Evolutionary conservation across 2,329 filamentous ascomycete species (phyloP).

Genomic region (Dendryphion nanum): DNA sequence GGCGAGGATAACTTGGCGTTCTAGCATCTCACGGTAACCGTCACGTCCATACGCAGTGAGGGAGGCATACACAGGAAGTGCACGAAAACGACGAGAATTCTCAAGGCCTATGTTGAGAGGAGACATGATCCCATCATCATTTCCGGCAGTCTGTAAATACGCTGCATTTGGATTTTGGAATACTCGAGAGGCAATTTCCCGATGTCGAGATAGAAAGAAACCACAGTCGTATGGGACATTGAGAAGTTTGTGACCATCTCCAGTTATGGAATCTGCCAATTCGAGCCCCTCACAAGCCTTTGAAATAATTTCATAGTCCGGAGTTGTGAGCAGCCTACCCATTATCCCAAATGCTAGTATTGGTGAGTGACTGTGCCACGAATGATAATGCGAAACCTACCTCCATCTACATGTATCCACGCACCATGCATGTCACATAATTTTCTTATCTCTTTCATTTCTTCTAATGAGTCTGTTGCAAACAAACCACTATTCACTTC

Average conservation of each 20-base stretch:
- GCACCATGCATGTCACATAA: conserved; percentile 72
- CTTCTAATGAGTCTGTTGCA: conserved; percentile 57
- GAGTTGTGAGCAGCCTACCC: conserved; percentile 61
- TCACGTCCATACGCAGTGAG: conserved; percentile 70
- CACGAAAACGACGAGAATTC: conserved; percentile 87
- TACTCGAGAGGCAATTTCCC: conserved; percentile 58
- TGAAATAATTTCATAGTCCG: conserved; percentile 57
- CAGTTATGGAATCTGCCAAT: conserved; percentile 81
- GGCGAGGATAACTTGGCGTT: conserved; percentile 70
- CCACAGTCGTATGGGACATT: conserved; percentile 95
- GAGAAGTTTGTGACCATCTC: conserved; percentile 87
- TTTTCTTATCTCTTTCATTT: conserved; percentile 62
- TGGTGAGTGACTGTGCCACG: not conserved
- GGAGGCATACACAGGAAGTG: conserved; percentile 83
- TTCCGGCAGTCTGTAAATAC: conserved; percentile 60
- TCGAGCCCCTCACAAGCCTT: conserved; percentile 64
- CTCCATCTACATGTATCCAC: conserved; percentile 88
- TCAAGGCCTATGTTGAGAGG: conserved; percentile 86
- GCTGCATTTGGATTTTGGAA: conserved; percentile 85
- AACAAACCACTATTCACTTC: conserved; percentile 91
- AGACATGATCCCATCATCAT: conserved; percentile 60
- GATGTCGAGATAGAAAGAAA: conserved; percentile 76
- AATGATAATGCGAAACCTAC: conserved; percentile 38
- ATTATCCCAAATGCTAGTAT: conserved; percentile 77
- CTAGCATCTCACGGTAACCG: conserved; percentile 69